Percentiles rank a stretch among this genome's conserved stretches.
phyloP scores from a whole-genome alignment of 2,329 filamentous ascomycete genomes.

The Fusarium dimerum region DNA sequence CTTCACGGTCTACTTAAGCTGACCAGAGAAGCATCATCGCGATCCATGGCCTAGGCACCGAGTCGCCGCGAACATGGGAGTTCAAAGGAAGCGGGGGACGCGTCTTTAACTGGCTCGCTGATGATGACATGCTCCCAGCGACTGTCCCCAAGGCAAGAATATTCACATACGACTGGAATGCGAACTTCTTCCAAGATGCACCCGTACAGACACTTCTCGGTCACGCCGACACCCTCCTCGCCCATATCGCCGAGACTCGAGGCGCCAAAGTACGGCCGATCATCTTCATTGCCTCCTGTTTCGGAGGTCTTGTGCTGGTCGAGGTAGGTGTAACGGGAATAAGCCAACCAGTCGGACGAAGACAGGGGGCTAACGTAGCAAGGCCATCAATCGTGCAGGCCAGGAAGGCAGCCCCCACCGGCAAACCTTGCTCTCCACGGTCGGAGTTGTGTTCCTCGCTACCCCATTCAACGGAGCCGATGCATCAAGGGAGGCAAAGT shows the following conservation, averaged over 20 bases:
- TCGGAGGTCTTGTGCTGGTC: slow-evolving; percentile 5
- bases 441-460: slow-evolving; percentile 3
- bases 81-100: slow-evolving; percentile 1
- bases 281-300: slow-evolving; percentile 9
- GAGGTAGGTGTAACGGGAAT: neutral
- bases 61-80: slow-evolving; percentile 8
- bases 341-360: neutral
- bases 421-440: neutral
- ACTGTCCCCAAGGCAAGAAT: slow-evolving; percentile 3
- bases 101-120: slow-evolving; percentile 4
- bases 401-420: neutral
- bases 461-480: slow-evolving; percentile 4
- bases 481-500: neutral
- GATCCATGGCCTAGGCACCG: slow-evolving; percentile 6
- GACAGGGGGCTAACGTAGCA: neutral
- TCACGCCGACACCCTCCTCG: slow-evolving; percentile 5
- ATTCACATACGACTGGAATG: slow-evolving; percentile 10
- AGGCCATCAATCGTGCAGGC: slow-evolving; percentile 1
- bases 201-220: slow-evolving; percentile 1
- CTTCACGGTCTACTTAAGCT: neutral
- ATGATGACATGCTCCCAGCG: slow-evolving; percentile 3
- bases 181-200: slow-evolving; percentile 1
- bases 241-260: neutral
- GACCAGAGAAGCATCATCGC: slow-evolving; percentile 6
- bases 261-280: slow-evolving; percentile 1